A percentile compares a stretch with the other conserved stretches of the same genome.
These are phyloP conservation scores for Pythium oligandrum DNA, from an alignment of 352 stramenopile species.

Conservation along the genomic window DNA sequence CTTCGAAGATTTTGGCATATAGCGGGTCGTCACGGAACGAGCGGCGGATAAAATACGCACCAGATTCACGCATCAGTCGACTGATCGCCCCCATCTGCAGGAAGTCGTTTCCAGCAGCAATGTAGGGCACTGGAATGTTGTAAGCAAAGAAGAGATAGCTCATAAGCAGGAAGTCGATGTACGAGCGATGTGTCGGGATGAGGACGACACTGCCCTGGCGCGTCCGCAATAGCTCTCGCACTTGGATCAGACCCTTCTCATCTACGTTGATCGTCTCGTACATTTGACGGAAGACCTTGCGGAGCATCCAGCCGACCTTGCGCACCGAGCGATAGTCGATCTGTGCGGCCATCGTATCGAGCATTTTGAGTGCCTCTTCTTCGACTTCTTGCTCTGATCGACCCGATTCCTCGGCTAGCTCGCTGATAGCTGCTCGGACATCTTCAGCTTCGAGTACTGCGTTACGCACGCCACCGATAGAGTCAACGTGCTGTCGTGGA, in stretches of 20 bases:
- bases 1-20: conserved; percentile 72
- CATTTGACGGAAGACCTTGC: conserved; percentile 80
- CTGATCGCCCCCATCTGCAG: conserved; percentile 65
- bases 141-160: conserved; percentile 88
- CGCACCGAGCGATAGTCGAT: conserved; percentile 75
- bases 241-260: conserved; percentile 59
- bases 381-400: conserved; percentile 44
- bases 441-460: conserved; percentile 57
- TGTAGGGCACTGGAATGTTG: conserved; percentile 82
- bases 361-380: conserved; percentile 48
- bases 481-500: conserved; percentile 59
- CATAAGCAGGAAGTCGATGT: conserved; percentile 83
- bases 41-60: conserved; percentile 77
- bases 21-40: conserved; percentile 71
- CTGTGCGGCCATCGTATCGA: conserved; percentile 72
- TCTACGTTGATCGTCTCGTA: conserved; percentile 88
- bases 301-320: conserved; percentile 73
- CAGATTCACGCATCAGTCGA: conserved; percentile 58
- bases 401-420: conserved; percentile 24
- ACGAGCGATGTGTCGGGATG: conserved; percentile 82
- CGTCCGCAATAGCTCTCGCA: conserved; percentile 56
- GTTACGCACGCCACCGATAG: conserved; percentile 57
- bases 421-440: conserved; percentile 53
- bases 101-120: conserved; percentile 79
- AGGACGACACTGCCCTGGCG: conserved; percentile 64